Evolutionary conservation across 164 flowering plant genomes (phyloP), one percentile per base, ranked within the genome.

Genomic region (Nymphaea thermarum): DNA sequence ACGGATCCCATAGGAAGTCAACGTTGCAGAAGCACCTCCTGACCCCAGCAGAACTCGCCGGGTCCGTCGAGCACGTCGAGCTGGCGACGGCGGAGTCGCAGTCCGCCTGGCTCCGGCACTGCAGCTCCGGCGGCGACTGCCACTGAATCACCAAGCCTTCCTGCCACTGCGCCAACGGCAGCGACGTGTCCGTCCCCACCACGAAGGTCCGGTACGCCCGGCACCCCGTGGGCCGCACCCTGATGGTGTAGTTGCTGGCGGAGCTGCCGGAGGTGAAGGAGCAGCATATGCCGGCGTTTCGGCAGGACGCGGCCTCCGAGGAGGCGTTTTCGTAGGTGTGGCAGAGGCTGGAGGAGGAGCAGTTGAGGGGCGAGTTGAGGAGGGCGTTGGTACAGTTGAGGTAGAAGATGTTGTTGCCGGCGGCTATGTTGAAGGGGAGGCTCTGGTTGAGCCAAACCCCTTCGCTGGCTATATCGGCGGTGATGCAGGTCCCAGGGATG

Each of bases 371-470:
- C 8, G 73, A 71, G 65, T 10, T 36, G 36, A 71, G 60, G 8
- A 71, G 2, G 60, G 6, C 82, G 77, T 6, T 82, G 42, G 82
- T 44, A 66, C 88, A 86, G 80, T 86, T 84, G 64, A 86, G 71
- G 74, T 70, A 76, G 65, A 86, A 4, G 70, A 86, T 71, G 65
- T 85, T 84, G 81, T 84, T 86, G 43, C 76, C 63, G 68, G 78
- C 70, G 71, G 85, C 82, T 77, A 86, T 65, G 82, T 82, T 86
- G 81, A 86, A 86, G 43, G 91, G 91, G 42, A 80, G 71, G 64
- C 65, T 18, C 36, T 62, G 18, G 77, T 83, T 75, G 65, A 86
- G 84, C 70, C 69, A 84, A 69, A 86, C 57, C 17, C 91, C 90
- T 62, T 75, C 64, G 79, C 64, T 53, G 16, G 41, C 53, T 7